Evolutionary conservation across 345 rosid genomes (phyloP).

Genomic region (Citropsis articulata): DNA sequence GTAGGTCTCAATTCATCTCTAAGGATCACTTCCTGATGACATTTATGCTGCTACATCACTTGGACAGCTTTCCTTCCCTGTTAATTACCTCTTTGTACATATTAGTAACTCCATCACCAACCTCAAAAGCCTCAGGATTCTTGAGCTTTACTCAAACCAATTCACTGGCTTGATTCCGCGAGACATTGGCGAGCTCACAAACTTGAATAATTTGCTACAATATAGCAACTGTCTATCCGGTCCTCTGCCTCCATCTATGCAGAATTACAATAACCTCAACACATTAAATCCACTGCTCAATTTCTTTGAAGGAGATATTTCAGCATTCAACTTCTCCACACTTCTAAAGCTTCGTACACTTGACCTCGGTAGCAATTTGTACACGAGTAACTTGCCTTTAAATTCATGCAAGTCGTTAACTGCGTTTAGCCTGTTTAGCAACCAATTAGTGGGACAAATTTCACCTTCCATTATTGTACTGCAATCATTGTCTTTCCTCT

Average conservation of each 20-base stretch:
- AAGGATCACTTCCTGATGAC: conserved; percentile 2
- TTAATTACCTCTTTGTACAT: not conserved
- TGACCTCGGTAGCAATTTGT: not conserved
- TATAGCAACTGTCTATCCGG: not conserved
- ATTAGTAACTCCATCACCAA: not conserved
- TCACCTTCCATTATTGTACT: not conserved
- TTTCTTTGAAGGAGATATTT: conserved; percentile 1
- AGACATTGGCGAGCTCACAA: conserved; percentile 2
- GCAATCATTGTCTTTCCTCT: conserved; percentile 1
- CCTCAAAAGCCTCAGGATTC: conserved; percentile 2
- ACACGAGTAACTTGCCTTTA: not conserved
- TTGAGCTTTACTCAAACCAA: conserved; percentile 14
- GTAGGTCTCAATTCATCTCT: conserved; percentile 17
- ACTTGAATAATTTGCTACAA: not conserved
- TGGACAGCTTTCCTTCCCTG: not conserved
- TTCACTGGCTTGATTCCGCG: conserved; percentile 2
- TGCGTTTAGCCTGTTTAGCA: not conserved
- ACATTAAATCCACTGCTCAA: not conserved
- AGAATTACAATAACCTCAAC: conserved; percentile 9
- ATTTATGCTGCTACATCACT: not conserved
- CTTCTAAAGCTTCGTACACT: not conserved
- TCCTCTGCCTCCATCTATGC: conserved; percentile 5
- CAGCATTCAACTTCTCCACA: conserved; percentile 4
- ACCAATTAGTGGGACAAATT: not conserved
- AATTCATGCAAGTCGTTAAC: not conserved